Percentiles rank a stretch among this genome's conserved stretches.
Conservation (phyloP, 208 protist genomes). For the Trypanosoma melophagium region DNA sequence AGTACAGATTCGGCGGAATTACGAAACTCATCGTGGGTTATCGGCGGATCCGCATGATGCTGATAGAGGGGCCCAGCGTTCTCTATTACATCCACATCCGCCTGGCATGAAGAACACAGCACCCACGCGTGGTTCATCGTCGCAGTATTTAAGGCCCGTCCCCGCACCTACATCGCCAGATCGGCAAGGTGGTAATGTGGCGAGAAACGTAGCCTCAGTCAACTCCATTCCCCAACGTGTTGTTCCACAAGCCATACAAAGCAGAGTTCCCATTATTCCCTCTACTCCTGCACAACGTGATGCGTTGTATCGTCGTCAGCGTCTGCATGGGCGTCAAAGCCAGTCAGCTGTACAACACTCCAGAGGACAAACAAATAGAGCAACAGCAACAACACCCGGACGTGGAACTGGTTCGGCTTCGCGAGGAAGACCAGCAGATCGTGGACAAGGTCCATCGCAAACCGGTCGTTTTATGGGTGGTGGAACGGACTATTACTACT, state of each 20-base stretch:
- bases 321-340: neutral
- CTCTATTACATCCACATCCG: too few relatives aligned
- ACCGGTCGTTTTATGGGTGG: neutral
- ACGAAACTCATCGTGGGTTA: too few relatives aligned
- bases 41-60: too few relatives aligned
- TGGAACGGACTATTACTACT: conserved; percentile 6
- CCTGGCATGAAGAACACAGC: neutral
- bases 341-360: neutral
- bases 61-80: too few relatives aligned
- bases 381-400: neutral
- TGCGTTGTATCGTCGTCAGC: conserved; percentile 3
- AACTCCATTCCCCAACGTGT: neutral
- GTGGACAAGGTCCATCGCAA: neutral
- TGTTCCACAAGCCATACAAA: conserved; percentile 5
- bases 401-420: neutral
- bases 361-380: neutral
- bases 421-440: neutral
- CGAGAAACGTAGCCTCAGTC: neutral
- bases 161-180: neutral
- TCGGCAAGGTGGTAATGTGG: neutral
- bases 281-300: neutral
- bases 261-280: neutral
- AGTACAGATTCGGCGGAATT: too few relatives aligned
- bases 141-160: neutral
- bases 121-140: neutral